Conservation (phyloP, 2,329 filamentous ascomycete species). For the Lasiodiplodia sp. region DNA sequence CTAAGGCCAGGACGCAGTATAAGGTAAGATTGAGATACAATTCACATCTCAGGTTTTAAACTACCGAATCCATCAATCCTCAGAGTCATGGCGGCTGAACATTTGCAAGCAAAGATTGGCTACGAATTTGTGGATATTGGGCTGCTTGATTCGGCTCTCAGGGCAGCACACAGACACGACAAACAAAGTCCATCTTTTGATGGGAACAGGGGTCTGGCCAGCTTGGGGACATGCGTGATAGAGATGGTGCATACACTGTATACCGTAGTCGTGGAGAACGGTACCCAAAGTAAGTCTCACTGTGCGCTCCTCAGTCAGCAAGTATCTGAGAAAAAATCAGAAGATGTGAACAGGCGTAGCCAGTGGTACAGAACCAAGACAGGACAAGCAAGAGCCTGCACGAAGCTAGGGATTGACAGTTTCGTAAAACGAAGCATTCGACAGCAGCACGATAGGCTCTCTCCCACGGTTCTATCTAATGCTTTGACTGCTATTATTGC, state of each 20-base stretch:
- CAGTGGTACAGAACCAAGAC: neutral
- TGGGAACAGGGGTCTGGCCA: neutral
- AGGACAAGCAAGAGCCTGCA: neutral
- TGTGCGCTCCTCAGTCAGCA: neutral
- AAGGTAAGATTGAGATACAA: neutral
- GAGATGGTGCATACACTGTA: neutral
- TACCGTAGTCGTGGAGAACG: neutral
- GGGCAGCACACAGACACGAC: neutral
- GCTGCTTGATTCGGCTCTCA: neutral
- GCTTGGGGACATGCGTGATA: neutral
- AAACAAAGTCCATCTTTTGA: neutral
- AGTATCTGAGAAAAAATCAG: neutral
- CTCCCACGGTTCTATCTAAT: neutral
- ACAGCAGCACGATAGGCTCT: neutral
- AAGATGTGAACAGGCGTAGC: neutral
- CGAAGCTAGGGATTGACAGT: neutral
- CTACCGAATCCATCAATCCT: neutral
- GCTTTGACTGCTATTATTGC: neutral
- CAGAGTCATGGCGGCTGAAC: neutral
- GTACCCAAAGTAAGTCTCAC: neutral
- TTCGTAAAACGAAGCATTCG: neutral
- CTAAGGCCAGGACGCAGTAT: neutral
- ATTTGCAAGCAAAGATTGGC: neutral
- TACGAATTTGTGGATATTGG: neutral
- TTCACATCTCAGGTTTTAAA: neutral